These are phyloP conservation scores for Hortiboletus flavorubellus DNA, from an alignment of 768 basidiomycete species.

Conservation along the genomic window DNA sequence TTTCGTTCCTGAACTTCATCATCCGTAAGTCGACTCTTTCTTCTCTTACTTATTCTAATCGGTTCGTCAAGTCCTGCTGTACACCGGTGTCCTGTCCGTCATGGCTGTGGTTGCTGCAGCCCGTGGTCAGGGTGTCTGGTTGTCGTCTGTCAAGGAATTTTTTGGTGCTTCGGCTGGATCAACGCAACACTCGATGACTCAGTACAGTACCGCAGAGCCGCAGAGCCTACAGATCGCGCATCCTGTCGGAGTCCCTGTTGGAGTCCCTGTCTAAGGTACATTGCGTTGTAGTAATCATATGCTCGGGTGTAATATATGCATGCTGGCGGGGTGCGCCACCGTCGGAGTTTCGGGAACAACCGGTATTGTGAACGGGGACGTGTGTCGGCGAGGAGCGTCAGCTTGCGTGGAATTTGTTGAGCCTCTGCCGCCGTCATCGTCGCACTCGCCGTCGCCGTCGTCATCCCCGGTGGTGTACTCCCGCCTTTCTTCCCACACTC, in stretches of 20 bases:
- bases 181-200: slow-evolving; percentile 15
- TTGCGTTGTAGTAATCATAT: too few relatives aligned
- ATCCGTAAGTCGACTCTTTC: slow-evolving; percentile 22
- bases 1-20: slow-evolving; percentile 37
- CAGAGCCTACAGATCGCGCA: too few relatives aligned
- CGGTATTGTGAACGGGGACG: slow-evolving; percentile 18
- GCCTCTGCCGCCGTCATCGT: slow-evolving; percentile 6
- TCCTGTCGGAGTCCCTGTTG: too few relatives aligned
- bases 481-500: slow-evolving; percentile 8
- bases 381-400: slow-evolving; percentile 5
- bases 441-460: slow-evolving; percentile 2
- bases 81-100: slow-evolving; percentile 24
- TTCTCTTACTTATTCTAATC: not conserved
- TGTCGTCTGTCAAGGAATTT: slow-evolving; percentile 31
- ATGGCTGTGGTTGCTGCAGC: slow-evolving; percentile 25
- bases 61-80: slow-evolving; percentile 30
- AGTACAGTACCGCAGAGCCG: not conserved
- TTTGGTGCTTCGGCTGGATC: slow-evolving; percentile 10
- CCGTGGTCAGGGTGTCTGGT: slow-evolving; percentile 34
- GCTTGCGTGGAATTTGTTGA: slow-evolving; percentile 12
- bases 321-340: slow-evolving; percentile 9
- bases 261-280: too few relatives aligned
- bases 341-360: slow-evolving; percentile 32
- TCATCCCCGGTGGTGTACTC: slow-evolving; percentile 9
- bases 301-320: not conserved